Evolutionary conservation across 805 yeast species (phyloP), one percentile per base, ranked within the genome.

Genomic region (Tetrapisispora phaffii): DNA sequence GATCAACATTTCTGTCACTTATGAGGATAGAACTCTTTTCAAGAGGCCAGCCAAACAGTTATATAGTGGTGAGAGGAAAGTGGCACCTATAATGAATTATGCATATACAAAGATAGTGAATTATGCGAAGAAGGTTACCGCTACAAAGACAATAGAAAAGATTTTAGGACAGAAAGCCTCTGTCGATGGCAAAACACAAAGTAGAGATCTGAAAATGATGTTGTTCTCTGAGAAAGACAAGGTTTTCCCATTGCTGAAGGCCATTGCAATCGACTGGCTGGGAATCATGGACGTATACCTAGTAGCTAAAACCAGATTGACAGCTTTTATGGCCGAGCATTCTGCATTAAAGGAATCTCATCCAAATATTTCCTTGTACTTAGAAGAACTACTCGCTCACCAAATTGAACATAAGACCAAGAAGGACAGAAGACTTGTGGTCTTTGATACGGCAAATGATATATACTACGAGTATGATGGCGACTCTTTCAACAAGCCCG

Each of bases 201-300:
- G 12, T 0, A 60, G 57, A 1, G 69, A 62, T 28, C 40, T 73
- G 15, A 53, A 58, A 2, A 68, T 76, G 4, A 59, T 84, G 7
- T 65, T 82, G n/a, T 50, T 84, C 22, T 70, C 86, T 1, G 67
- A 71, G 38, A 72, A 73, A 42, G 68, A 65, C 19, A 65, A 62
- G 35, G 61, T 78, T 4, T 70, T 82, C 9, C 75, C 87, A 1
- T 58, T 79, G 46, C 72, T 72, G 54, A 84, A 81, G 55, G 65
- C 83, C 1, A 64, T 86, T 48, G 87, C 90, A 2, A 69, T 85
- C 44, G 95, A 85, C 57, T 80, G 77, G 60, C 59, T 81, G 35
- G 78, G 72, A 0, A 49, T 58, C 2, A 57, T 74, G 2, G 75
- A 76, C 35, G 71, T 56, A 76, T 53, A 81, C 72, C 1, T 72